Evolutionary conservation across 352 stramenopile genomes (phyloP), one percentile per base, ranked within the genome.

Genomic region (Poterioochromonas sp.): DNA sequence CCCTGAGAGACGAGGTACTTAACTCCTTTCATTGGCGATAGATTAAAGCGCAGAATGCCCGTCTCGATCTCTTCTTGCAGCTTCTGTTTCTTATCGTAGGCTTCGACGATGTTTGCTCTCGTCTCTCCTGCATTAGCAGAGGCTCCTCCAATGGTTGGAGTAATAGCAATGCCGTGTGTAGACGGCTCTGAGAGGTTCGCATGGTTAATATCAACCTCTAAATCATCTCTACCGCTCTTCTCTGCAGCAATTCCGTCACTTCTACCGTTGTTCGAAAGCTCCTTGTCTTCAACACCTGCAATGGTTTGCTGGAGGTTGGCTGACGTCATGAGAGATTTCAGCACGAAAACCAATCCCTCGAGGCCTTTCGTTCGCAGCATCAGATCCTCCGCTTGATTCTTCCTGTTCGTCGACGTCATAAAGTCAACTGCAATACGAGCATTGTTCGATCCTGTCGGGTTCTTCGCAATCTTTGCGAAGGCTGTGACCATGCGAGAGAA

Each of bases 401-500:
- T 37, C 71, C 70, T 78, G 2, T 26, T 34, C 3, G 39, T 8
- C 8, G 29, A 51, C 8, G 71, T 40, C 15, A 78, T 78, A 29
- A 78, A 78, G 3, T 78, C 71, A 5, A 29, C 47, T 5, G 47
- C 29, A 22, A 1, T 20, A 22, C 49, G 8, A 47, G 5, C 26
- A 29, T 5, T 22, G 3, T 5, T 65, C 26, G 54, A 65, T 3
- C 76, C 26, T 39, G 39, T 44, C 12, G 69, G 69, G 39, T 54
- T 76, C 83, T 97, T 96, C 12, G 94, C 92, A 20, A 98, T 89
- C 83, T 96, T 95, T 0, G 93, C 93, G 0, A 99, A 87, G 44
- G 93, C 92, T 77, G 97, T 86, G 0, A 99, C 89, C 80, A 99
- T 98, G 73, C 96, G 90, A 82, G 97, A 95, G 87, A 98, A 99